phyloP scores from a whole-genome alignment of 148 eudicot species.

The Beta vulgaris region DNA sequence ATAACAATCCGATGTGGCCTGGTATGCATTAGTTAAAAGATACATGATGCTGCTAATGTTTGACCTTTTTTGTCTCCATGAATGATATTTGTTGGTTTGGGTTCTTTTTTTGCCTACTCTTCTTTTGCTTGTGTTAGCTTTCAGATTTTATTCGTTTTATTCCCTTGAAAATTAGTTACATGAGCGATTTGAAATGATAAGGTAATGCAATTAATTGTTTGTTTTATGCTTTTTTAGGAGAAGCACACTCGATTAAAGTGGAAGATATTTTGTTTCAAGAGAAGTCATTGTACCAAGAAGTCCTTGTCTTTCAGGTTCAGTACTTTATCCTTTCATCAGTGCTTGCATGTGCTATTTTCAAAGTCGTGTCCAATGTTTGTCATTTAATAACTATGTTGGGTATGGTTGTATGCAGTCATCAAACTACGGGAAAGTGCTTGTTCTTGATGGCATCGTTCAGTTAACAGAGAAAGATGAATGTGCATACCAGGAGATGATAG shows the following conservation, averaged over 20 bases:
- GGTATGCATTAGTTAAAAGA: conserved; percentile 41
- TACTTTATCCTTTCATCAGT: neutral
- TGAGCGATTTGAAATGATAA: neutral
- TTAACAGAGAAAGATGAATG: conserved; percentile 93
- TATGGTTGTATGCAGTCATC: conserved; percentile 55
- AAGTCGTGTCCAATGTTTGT: neutral
- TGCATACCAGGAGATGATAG: conserved; percentile 96
- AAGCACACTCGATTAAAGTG: conserved; percentile 86
- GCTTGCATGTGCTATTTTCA: neutral
- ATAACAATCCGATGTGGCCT: conserved; percentile 99
- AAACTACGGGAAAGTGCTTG: conserved; percentile 81
- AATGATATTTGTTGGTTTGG: neutral
- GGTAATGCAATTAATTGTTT: neutral
- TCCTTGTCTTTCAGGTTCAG: conserved; percentile 86
- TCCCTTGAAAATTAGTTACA: neutral
- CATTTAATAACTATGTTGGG: neutral
- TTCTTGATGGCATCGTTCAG: conserved; percentile 92
- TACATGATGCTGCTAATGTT: conserved; percentile 3
- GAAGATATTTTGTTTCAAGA: conserved; percentile 67
- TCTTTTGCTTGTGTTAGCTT: neutral
- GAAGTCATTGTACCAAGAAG: conserved; percentile 77
- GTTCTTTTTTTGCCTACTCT: neutral
- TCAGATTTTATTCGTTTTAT: neutral
- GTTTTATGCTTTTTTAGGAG: conserved; percentile 45
- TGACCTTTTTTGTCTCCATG: neutral